Conservation (phyloP, 441 rosid genomes). For the Erodium texanum region DNA sequence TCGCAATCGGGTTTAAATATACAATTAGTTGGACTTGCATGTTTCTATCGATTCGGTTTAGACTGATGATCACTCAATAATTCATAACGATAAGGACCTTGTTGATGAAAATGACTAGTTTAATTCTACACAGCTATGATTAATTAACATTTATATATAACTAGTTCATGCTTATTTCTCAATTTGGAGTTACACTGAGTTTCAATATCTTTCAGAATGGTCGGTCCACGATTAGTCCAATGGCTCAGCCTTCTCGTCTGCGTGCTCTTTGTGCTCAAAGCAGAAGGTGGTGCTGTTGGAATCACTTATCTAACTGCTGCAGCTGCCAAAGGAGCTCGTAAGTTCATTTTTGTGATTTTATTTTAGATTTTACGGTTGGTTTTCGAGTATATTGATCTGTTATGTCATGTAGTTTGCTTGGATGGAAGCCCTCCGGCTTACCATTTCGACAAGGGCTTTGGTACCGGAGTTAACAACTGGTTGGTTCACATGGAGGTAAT, state of each 20-base stretch:
- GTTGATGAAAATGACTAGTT: background rate
- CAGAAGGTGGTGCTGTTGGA: conserved; percentile 39
- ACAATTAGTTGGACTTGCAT: too few species aligned
- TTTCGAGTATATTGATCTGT: conserved; percentile 6
- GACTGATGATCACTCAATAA: background rate
- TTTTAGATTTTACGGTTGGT: too few species aligned
- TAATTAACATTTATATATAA: too few species aligned
- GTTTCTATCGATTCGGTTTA: too few species aligned
- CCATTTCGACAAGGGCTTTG: conserved; percentile 46
- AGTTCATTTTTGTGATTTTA: conserved; percentile 10
- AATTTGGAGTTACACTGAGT: too few species aligned
- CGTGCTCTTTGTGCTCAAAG: conserved; percentile 21
- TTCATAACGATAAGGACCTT: background rate
- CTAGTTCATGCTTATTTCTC: background rate
- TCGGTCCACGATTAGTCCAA: conserved; percentile 28
- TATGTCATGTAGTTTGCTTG: conserved; percentile 43
- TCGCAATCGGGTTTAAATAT: too few species aligned
- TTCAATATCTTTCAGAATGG: conserved; percentile 41
- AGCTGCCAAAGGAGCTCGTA: conserved; percentile 78
- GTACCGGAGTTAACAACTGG: conserved; percentile 59
- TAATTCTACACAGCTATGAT: background rate
- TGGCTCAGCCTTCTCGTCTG: conserved; percentile 21
- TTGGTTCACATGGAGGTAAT: conserved; percentile 57
- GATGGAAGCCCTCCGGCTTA: conserved; percentile 75
- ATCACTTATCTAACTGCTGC: conserved; percentile 55